Percentiles rank a stretch among this genome's conserved stretches.
Conservation (phyloP, 2,329 filamentous ascomycete species). For the Cryphonectria parasitica region DNA sequence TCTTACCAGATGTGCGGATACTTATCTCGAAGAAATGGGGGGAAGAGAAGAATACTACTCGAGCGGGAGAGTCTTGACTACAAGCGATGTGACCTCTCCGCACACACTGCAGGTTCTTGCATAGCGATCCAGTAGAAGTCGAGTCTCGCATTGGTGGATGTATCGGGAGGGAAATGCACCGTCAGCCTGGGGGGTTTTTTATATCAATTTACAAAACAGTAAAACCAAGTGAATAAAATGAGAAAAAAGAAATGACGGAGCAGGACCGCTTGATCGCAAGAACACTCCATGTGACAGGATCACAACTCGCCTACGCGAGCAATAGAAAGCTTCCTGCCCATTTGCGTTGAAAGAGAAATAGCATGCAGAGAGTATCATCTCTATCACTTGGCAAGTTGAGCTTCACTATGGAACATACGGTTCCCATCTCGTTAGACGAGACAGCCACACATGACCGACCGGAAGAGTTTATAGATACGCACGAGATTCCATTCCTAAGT, state of each 20-base stretch:
- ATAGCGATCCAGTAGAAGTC: not conserved
- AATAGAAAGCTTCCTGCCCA: too few species aligned
- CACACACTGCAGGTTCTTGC: not conserved
- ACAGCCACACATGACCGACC: not conserved
- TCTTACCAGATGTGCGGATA: not conserved
- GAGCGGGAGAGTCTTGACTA: not conserved
- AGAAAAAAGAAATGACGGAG: not conserved
- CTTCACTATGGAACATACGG: not conserved
- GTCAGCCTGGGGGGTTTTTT: not conserved
- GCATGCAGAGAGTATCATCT: not conserved
- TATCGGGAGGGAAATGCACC: not conserved
- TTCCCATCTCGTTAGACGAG: not conserved
- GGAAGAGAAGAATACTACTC: not conserved
- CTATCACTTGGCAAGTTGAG: constrained; percentile 7
- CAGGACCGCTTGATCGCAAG: not conserved
- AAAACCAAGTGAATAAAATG: not conserved
- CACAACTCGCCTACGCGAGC: not conserved
- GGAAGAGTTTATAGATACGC: not conserved
- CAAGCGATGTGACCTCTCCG: not conserved
- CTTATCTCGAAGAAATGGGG: not conserved
- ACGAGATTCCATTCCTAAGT: not conserved
- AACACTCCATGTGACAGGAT: not conserved
- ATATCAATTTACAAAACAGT: too few species aligned
- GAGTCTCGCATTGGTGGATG: constrained; percentile 1
- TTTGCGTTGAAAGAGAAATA: not conserved